Evolutionary conservation across 805 yeast species (phyloP), one percentile per base, ranked within the genome.

Genomic region (Starmerella geochares): DNA sequence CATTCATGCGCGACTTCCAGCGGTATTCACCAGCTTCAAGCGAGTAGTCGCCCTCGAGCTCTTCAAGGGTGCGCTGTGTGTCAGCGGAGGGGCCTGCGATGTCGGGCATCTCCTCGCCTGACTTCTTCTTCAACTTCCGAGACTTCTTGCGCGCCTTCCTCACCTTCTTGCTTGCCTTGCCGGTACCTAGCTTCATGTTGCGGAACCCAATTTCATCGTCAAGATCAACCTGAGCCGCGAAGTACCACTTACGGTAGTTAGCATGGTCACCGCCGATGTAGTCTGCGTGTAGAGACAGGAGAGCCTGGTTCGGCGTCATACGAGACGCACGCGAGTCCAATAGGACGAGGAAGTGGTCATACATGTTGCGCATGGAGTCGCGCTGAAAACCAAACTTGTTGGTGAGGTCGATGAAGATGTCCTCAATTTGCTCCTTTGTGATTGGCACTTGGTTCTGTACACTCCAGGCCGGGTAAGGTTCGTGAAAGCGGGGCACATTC

Each of bases 391-490:
- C 96, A 69, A 88, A 86, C 50, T 75, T 71, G 39, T 63, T 60
- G n/a, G 77, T 71, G 43, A 88, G 63, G 24, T 75, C 75, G 21
- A 67, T 64, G 61, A 88, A 83, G 8, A 84, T 76, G 4, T 65
- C 70, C 51, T 67, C 67, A n/a, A 88, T 81, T 55, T 78, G 81
- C 33, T 70, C 74, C 55, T 77, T 75, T 45, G 83, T 73, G 41
- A 92, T 75, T 8, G 96, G 95, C 20, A 82, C 84, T 64, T 80
- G 74, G 51, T 72, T 88, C 68, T 92, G 97, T 42, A 94, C 94
- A 23, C 96, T 85, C 98, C 98, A 92, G 46, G 98, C 97, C 39
- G 99, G 98, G 67, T 90, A 92, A 29, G 98, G 99, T 67, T 92
- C 92, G 40, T 87, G 79, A 52, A 54, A 54, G n/a, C 51, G 52